These are phyloP conservation scores for Phytophthora aleatoria DNA, from an alignment of 352 stramenopile genomes.

Conservation along the genomic window DNA sequence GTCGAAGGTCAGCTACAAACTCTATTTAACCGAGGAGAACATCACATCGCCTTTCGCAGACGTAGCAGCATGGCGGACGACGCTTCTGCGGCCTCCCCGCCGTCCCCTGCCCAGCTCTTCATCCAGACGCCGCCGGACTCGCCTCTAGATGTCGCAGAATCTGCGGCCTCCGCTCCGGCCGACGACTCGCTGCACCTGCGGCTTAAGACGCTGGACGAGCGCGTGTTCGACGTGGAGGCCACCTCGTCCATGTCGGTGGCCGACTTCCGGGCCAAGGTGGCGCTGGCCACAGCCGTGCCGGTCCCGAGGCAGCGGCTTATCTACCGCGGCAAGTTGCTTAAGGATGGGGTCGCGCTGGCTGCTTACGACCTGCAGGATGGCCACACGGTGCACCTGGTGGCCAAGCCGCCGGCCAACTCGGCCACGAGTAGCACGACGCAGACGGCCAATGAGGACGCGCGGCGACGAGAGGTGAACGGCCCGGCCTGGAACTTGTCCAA, in stretches of 20 bases:
- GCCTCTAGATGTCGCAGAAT: background rate
- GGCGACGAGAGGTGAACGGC: slow-evolving; percentile 19
- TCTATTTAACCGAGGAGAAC: background rate
- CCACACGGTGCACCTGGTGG: slow-evolving; percentile 93
- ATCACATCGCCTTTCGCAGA: background rate
- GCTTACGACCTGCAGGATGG: slow-evolving; percentile 91
- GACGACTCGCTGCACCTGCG: slow-evolving; percentile 44
- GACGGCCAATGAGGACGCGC: slow-evolving; percentile 3
- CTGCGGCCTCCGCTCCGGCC: background rate
- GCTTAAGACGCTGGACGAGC: slow-evolving; percentile 83
- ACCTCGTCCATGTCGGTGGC: slow-evolving; percentile 45
- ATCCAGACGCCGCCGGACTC: slow-evolving; percentile 7
- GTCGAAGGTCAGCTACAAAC: background rate
- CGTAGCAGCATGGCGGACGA: slow-evolving; percentile 9
- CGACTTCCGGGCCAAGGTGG: slow-evolving; percentile 72
- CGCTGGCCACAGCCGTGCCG: slow-evolving; percentile 57
- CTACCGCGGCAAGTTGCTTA: slow-evolving; percentile 90
- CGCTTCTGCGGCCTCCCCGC: background rate
- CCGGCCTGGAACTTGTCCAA: slow-evolving; percentile 67
- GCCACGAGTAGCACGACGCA: slow-evolving; percentile 24
- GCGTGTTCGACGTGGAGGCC: slow-evolving; percentile 69
- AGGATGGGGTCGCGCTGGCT: slow-evolving; percentile 69
- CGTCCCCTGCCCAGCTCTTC: background rate
- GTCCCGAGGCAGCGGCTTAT: slow-evolving; percentile 88
- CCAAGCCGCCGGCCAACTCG: slow-evolving; percentile 39